Conservation (phyloP, 148 eudicot species). For the Heliosperma pusillum region DNA sequence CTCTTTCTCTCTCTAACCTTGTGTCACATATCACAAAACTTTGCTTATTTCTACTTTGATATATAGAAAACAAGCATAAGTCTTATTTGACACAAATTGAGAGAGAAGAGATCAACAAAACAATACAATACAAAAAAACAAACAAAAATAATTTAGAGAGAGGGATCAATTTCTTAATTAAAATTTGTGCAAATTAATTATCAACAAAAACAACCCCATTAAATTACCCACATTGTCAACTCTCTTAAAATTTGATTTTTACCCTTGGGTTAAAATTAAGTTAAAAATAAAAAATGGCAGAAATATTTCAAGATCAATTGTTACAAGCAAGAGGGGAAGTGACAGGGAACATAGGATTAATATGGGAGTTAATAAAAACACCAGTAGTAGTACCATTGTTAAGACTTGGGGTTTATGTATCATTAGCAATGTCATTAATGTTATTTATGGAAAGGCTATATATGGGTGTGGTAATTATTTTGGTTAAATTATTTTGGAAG, state of each 20-base stretch:
- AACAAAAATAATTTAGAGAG: neutral
- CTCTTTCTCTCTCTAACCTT: conserved; percentile 29
- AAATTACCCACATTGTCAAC: conserved; percentile 20
- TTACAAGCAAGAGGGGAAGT: conserved; percentile 48
- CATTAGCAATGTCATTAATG: conserved; percentile 67
- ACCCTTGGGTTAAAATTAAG: neutral
- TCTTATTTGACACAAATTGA: conserved; percentile 29
- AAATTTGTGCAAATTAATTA: neutral
- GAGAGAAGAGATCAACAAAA: neutral
- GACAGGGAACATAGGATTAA: conserved; percentile 42
- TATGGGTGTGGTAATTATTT: conserved; percentile 72
- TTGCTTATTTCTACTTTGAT: conserved; percentile 24
- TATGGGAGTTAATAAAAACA: conserved; percentile 63
- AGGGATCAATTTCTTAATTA: neutral
- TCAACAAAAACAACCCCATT: conserved; percentile 4
- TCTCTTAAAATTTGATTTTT: neutral
- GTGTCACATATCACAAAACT: conserved; percentile 28
- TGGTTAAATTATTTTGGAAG: conserved; percentile 71
- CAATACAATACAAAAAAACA: neutral
- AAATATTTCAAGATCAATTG: conserved; percentile 45
- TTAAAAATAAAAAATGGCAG: conserved; percentile 41
- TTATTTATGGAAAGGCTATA: conserved; percentile 78
- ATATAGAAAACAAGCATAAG: conserved; percentile 15
- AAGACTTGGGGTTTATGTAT: conserved; percentile 37
- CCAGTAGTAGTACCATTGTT: conserved; percentile 71